These are phyloP conservation scores for Neolentinus lepideus DNA, from an alignment of 1,284 basidiomycete genomes.

Conservation along the genomic window DNA sequence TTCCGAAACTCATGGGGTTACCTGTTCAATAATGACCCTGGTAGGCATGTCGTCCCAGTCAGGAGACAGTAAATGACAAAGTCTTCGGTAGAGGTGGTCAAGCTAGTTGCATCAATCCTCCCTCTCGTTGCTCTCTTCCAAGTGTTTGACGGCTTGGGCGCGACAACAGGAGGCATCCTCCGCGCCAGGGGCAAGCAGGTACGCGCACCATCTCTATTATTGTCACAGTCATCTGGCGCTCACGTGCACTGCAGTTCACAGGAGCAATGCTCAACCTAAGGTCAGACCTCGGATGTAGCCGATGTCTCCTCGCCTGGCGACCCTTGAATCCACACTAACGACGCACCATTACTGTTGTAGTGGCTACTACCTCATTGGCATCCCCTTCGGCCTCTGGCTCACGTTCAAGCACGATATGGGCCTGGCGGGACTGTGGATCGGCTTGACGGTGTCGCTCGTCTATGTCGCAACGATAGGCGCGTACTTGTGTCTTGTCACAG, in stretches of 20 bases:
- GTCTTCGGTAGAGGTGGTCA: conserved; percentile 44
- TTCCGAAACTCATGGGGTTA: conserved; percentile 75
- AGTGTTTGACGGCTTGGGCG: conserved; percentile 67
- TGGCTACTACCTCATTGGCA: conserved; percentile 22
- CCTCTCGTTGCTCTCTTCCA: conserved; percentile 80
- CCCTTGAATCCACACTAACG: neutral
- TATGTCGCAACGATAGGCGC: conserved; percentile 44
- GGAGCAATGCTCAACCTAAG: conserved; percentile 62
- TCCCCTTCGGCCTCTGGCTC: conserved; percentile 61
- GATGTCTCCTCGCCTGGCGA: neutral
- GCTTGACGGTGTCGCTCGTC: conserved; percentile 52
- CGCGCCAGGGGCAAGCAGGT: conserved; percentile 73
- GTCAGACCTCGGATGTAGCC: conserved; percentile 22
- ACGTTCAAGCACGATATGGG: conserved; percentile 45
- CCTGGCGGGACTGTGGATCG: conserved; percentile 61
- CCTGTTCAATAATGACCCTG: conserved; percentile 79
- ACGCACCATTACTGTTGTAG: conserved; percentile 4
- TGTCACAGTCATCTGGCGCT: neutral
- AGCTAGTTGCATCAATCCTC: conserved; percentile 63
- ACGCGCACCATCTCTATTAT: conserved; percentile 8
- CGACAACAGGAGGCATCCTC: conserved; percentile 69
- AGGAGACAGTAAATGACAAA: neutral
- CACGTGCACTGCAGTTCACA: conserved; percentile 31
- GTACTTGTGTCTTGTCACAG: conserved; percentile 42
- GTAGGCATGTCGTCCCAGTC: conserved; percentile 23